Conservation (phyloP, 306 rosid genomes). For the Canavalia gladiata region DNA sequence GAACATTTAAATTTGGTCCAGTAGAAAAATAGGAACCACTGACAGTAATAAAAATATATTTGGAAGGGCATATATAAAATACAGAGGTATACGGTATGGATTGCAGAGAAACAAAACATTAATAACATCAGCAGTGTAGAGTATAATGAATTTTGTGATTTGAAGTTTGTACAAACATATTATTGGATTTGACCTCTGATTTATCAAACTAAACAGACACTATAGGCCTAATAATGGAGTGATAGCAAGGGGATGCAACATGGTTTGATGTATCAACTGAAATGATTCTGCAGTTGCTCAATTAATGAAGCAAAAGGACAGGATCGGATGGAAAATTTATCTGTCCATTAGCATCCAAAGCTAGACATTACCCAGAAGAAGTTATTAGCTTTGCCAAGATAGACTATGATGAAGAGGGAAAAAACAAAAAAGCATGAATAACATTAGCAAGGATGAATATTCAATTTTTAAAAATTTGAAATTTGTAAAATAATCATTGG, state of each 20-base stretch:
- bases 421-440: not conserved
- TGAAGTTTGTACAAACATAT: not conserved
- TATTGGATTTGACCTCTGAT: slow-evolving; percentile 1
- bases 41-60: too few species aligned
- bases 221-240: slow-evolving; percentile 11
- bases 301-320: too few species aligned
- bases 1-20: too few species aligned
- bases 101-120: slow-evolving; percentile 3
- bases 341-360: slow-evolving; percentile 48
- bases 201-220: slow-evolving; percentile 8
- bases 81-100: not conserved
- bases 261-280: slow-evolving; percentile 51
- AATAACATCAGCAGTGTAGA: not conserved
- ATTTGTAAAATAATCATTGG: too few species aligned
- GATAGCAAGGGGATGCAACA: not conserved
- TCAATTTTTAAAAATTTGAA: too few species aligned
- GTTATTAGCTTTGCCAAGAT: not conserved
- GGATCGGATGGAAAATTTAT: slow-evolving; percentile 35
- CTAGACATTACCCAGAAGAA: not conserved
- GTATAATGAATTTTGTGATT: not conserved
- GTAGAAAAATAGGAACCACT: not conserved
- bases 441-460: not conserved
- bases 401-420: too few species aligned
- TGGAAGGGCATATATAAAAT: too few species aligned
- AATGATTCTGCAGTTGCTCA: slow-evolving; percentile 25